A percentile compares a stretch with the other conserved stretches of the same genome.
Conservation (phyloP, 2,329 filamentous ascomycete species). For the Aquanectria penicillioides region DNA sequence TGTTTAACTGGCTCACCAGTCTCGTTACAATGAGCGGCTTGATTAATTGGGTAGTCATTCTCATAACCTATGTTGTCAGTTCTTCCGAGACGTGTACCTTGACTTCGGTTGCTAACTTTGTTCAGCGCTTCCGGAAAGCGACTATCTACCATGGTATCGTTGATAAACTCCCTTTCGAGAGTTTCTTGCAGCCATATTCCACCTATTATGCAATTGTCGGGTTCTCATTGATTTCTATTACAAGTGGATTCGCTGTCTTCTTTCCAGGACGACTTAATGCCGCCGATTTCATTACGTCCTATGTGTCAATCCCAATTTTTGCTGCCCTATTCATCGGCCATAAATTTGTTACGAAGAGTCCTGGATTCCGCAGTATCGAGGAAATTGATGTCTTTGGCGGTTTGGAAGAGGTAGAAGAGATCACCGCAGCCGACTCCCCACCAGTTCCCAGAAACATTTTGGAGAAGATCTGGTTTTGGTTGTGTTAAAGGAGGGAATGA, state of each 20-base stretch:
- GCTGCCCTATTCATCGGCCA: background rate
- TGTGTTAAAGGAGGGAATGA: background rate
- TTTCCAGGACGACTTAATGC: background rate
- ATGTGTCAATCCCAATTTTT: background rate
- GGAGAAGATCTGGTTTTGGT: background rate
- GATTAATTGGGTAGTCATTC: background rate
- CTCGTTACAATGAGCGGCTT: background rate
- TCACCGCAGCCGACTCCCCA: background rate
- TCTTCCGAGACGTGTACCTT: background rate
- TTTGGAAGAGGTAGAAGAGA: background rate
- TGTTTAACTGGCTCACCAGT: background rate
- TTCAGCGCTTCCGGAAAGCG: background rate
- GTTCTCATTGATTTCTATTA: background rate
- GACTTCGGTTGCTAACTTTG: background rate
- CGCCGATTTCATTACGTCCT: background rate
- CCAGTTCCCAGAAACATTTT: background rate
- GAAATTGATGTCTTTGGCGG: background rate
- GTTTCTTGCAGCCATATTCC: background rate
- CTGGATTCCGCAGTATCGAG: background rate
- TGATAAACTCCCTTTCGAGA: background rate
- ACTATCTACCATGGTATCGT: background rate
- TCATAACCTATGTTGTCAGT: background rate
- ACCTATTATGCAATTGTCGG: background rate
- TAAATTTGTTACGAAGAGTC: background rate
- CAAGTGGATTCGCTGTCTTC: background rate